Evolutionary conservation across 345 rosid genomes (phyloP).

Genomic region (Lepidium didymum): DNA sequence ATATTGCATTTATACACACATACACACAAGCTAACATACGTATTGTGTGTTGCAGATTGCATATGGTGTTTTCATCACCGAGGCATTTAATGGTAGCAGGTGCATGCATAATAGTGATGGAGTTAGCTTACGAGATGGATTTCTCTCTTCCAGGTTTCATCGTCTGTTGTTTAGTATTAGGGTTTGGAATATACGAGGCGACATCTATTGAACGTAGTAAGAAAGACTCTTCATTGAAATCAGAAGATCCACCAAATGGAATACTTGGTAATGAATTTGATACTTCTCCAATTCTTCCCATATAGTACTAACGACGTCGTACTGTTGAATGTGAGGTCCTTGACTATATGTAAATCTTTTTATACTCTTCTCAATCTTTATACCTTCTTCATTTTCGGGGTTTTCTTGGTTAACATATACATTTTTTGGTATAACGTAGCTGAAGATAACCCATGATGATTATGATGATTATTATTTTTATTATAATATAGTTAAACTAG

Average conservation of each 20-base stretch:
- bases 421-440: not conserved
- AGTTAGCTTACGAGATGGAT: slow-evolving; percentile 72
- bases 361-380: not conserved
- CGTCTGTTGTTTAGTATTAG: slow-evolving; percentile 67
- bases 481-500: no score
- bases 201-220: slow-evolving; percentile 64
- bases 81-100: slow-evolving; percentile 90
- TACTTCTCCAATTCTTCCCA: slow-evolving; percentile 27
- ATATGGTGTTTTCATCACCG: slow-evolving; percentile 98
- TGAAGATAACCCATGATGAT: not conserved
- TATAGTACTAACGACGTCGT: slow-evolving; percentile 8
- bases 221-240: slow-evolving; percentile 46
- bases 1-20: not conserved
- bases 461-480: no score
- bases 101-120: slow-evolving; percentile 76
- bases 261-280: slow-evolving; percentile 43
- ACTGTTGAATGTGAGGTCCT: slow-evolving; percentile 8
- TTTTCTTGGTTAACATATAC: not conserved
- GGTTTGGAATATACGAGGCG: slow-evolving; percentile 81
- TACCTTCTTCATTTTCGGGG: not conserved
- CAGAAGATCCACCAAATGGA: slow-evolving; percentile 43
- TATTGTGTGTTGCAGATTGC: slow-evolving; percentile 50
- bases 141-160: slow-evolving; percentile 79
- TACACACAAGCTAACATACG: not conserved
- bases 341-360: slow-evolving; percentile 11